Percentiles rank a stretch among this genome's conserved stretches.
phyloP scores from a whole-genome alignment of 2,329 filamentous ascomycete species.

The Ceratocystis destructans region DNA sequence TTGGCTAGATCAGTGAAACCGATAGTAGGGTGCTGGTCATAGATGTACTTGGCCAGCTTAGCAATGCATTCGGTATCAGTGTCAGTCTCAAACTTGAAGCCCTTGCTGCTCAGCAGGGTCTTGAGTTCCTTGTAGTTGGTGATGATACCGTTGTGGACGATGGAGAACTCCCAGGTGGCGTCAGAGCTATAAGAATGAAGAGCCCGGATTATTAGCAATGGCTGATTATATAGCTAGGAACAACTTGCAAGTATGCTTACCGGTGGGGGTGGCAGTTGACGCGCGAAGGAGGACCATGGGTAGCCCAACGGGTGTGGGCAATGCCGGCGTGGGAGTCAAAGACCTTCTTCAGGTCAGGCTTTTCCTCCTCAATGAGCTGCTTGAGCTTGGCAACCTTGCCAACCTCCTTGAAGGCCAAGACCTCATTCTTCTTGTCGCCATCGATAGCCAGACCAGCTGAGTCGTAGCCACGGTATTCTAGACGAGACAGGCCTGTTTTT shows the following conservation, averaged over 20 bases:
- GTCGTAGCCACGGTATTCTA: constrained; percentile 98
- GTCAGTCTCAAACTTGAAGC: constrained; percentile 97
- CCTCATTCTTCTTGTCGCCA: constrained; percentile 97
- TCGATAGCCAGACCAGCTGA: constrained; percentile 92
- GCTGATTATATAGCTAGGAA: not conserved
- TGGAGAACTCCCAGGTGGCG: constrained; percentile 84
- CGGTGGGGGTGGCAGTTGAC: constrained; percentile 97
- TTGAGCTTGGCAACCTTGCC: constrained; percentile 97
- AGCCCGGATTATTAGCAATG: not conserved
- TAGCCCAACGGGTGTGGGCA: constrained; percentile 97
- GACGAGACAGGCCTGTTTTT: constrained; percentile 64
- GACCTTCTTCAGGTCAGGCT: constrained; percentile 76
- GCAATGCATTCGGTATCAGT: constrained; percentile 99
- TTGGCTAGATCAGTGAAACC: constrained; percentile 95
- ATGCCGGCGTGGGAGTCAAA: constrained; percentile 98
- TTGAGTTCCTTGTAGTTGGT: constrained; percentile 99
- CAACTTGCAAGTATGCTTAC: constrained; percentile 37
- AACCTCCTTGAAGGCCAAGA: constrained; percentile 95
- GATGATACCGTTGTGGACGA: constrained; percentile 99
- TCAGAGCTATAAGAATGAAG: constrained; percentile 53
- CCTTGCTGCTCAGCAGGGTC: constrained; percentile 82
- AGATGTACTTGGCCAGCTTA: constrained; percentile 96
- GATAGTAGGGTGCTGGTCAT: constrained; percentile 84
- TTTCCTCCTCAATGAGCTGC: constrained; percentile 72
- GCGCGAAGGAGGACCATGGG: constrained; percentile 85